A percentile compares a stretch with the other conserved stretches of the same genome.
These are phyloP conservation scores for Panaeolus cyanescens DNA, from an alignment of 768 basidiomycete species.

Conservation along the genomic window DNA sequence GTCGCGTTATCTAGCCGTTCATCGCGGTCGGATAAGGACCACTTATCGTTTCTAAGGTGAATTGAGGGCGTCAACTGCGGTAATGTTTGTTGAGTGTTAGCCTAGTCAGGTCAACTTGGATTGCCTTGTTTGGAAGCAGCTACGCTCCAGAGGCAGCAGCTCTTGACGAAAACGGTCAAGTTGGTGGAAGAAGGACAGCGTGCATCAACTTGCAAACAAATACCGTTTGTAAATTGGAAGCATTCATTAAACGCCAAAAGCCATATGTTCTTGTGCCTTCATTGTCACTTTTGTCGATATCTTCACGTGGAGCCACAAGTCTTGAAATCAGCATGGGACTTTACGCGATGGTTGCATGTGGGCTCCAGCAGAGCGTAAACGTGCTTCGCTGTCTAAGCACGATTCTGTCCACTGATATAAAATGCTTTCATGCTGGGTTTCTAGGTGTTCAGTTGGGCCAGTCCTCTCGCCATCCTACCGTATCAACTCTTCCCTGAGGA, in stretches of 20 bases:
- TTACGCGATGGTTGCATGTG: slow-evolving; percentile 17
- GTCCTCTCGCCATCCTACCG: slow-evolving; percentile 6
- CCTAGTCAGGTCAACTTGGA: not conserved
- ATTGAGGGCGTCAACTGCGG: no score
- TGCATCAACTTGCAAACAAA: not conserved
- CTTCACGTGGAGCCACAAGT: not conserved
- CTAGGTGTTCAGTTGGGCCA: slow-evolving; percentile 15
- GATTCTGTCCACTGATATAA: slow-evolving; percentile 11
- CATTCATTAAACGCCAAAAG: not conserved
- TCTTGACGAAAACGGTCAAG: not conserved
- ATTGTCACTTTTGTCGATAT: slow-evolving; percentile 2
- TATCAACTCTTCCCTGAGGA: slow-evolving; percentile 8
- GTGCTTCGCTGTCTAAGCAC: slow-evolving; percentile 9
- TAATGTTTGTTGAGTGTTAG: no score
- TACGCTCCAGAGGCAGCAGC: not conserved
- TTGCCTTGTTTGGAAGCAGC: not conserved
- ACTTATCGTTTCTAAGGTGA: no score
- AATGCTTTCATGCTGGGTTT: not conserved
- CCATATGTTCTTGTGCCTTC: slow-evolving; percentile 1
- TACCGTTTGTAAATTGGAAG: not conserved
- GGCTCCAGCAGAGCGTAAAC: slow-evolving; percentile 21
- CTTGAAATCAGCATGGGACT: slow-evolving; percentile 7
- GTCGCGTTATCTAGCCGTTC: no score
- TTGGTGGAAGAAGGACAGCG: not conserved
- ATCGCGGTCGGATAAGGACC: no score